phyloP scores from a whole-genome alignment of 2,329 filamentous ascomycete genomes.

The Teratosphaeria destructans region DNA sequence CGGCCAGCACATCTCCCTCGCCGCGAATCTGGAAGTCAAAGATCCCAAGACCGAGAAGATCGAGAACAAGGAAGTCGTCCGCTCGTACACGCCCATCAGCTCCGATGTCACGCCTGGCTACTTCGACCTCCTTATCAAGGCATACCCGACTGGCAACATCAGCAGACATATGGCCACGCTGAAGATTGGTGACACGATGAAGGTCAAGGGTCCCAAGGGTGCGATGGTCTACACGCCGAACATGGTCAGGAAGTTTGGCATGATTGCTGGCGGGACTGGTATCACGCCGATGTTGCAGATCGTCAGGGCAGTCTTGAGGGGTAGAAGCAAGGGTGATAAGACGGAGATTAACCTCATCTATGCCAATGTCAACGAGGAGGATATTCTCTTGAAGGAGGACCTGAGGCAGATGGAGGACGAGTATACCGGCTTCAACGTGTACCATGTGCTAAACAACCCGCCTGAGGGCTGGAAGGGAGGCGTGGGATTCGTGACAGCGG shows the following conservation, averaged over 20 bases:
- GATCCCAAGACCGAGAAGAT: constrained; percentile 53
- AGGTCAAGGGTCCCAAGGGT: constrained; percentile 87
- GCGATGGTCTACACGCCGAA: constrained; percentile 96
- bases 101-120: constrained; percentile 81
- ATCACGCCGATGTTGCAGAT: constrained; percentile 99
- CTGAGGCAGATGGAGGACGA: constrained; percentile 67
- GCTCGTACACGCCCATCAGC: constrained; percentile 86
- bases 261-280: constrained; percentile 95
- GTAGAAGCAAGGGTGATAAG: constrained; percentile 46
- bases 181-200: constrained; percentile 74
- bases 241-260: constrained; percentile 92
- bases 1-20: constrained; percentile 97
- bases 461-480: constrained; percentile 85
- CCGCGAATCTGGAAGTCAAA: constrained; percentile 65
- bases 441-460: constrained; percentile 96
- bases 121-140: constrained; percentile 96
- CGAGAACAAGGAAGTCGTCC: constrained; percentile 69
- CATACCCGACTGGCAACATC: constrained; percentile 95
- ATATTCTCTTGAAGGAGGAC: constrained; percentile 89
- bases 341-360: constrained; percentile 94
- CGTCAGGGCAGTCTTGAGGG: constrained; percentile 64
- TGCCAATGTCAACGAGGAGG: constrained; percentile 85
- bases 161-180: constrained; percentile 82
- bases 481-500: constrained; percentile 85
- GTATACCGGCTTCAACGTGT: constrained; percentile 72